Conservation (phyloP, 2,329 filamentous ascomycete genomes). For the Parastagonospora avenae region DNA sequence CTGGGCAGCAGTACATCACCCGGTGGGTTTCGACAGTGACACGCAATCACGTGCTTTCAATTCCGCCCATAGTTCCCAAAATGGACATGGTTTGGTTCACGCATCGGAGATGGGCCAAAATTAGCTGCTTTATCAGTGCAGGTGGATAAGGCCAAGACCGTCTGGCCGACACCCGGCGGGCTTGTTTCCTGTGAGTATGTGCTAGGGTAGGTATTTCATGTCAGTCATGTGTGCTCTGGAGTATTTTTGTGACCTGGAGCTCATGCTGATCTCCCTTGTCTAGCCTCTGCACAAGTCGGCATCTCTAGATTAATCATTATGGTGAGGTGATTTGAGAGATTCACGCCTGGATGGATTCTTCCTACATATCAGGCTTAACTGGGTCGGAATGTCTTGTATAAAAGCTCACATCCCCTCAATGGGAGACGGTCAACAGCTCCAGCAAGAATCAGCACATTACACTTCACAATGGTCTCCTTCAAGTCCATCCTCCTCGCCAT, state of each 20-base stretch:
- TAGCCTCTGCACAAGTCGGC: background rate
- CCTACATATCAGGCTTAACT: constrained; percentile 21
- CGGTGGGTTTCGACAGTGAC: background rate
- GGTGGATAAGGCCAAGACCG: background rate
- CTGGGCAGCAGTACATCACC: constrained; percentile 1
- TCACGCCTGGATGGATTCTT: constrained; percentile 7
- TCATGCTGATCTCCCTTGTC: background rate
- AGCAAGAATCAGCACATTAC: constrained; percentile 3
- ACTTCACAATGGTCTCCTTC: constrained; percentile 27
- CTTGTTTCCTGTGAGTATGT: background rate
- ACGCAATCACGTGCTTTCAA: background rate
- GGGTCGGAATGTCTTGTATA: constrained; percentile 5
- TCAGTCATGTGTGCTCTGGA: background rate
- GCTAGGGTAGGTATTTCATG: background rate
- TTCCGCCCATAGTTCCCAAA: background rate
- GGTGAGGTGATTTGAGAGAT: background rate
- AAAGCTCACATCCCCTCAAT: constrained; percentile 9
- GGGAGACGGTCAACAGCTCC: constrained; percentile 9
- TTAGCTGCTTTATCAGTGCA: background rate
- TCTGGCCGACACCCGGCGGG: constrained; percentile 1
- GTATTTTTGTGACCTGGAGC: background rate
- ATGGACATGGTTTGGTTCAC: background rate
- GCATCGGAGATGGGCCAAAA: background rate
- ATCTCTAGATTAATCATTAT: background rate
- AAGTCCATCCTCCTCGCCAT: constrained; percentile 25